Conservation (phyloP, 2,329 filamentous ascomycete genomes). For the Canariomyces notabilis region DNA sequence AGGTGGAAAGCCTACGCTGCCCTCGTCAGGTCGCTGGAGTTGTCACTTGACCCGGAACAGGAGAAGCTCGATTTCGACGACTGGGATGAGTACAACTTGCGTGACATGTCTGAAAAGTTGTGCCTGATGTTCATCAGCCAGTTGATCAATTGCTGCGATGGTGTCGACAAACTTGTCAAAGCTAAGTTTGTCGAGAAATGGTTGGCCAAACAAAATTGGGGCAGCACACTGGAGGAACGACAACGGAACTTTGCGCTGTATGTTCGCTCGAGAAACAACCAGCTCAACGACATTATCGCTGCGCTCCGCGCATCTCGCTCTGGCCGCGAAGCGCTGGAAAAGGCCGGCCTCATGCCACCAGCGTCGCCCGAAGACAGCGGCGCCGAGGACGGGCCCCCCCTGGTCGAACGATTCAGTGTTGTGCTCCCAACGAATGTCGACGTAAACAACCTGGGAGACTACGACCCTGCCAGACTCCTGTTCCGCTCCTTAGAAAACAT, state of each 20-base stretch:
- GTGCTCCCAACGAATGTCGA: slow-evolving; percentile 34
- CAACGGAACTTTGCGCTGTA: slow-evolving; percentile 51
- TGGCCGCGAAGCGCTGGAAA: slow-evolving; percentile 49
- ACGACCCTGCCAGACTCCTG: slow-evolving; percentile 28
- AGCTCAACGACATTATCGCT: slow-evolving; percentile 48
- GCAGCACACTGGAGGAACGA: slow-evolving; percentile 47
- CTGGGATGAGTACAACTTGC: slow-evolving; percentile 59
- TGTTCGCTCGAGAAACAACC: slow-evolving; percentile 46
- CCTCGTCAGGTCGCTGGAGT: slow-evolving; percentile 55
- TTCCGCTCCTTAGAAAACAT: slow-evolving; percentile 38
- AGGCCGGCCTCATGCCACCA: slow-evolving; percentile 41
- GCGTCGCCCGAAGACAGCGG: slow-evolving; percentile 27
- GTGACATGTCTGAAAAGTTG: slow-evolving; percentile 57
- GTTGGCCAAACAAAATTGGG: slow-evolving; percentile 70
- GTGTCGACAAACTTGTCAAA: slow-evolving; percentile 51
- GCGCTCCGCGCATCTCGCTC: slow-evolving; percentile 44
- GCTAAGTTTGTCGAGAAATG: slow-evolving; percentile 66
- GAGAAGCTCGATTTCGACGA: slow-evolving; percentile 49
- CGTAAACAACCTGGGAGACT: slow-evolving; percentile 29
- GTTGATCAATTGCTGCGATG: slow-evolving; percentile 57
- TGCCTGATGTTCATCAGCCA: slow-evolving; percentile 54
- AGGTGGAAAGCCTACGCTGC: slow-evolving; percentile 49
- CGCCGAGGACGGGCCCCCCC: slow-evolving; percentile 23
- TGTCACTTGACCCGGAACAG: slow-evolving; percentile 48
- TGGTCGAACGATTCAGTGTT: slow-evolving; percentile 31